Base-by-base conservation (phyloP, 2,329 filamentous ascomycete genomes). In the Tolypocladium guangdongense region DNA sequence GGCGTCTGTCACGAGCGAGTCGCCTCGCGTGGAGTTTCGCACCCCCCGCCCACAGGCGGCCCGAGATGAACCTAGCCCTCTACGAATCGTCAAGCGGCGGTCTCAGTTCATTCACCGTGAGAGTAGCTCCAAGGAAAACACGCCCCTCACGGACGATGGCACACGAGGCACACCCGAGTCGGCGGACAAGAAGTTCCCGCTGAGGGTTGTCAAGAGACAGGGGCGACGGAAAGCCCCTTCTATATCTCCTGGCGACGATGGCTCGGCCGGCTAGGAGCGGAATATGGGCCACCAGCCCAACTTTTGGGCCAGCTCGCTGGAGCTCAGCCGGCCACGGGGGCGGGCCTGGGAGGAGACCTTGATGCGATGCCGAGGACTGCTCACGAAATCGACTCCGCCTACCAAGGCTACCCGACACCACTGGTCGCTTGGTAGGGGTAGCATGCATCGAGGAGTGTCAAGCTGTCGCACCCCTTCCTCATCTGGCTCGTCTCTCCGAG, bases 61-160 rank as follows among this genome's bases (percentile, higher is more conserved):
- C 14, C 49, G 49, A 24, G 66, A 65, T 59, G 61, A 63, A 53
- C 73, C 77, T 20, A 69, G 69, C 35, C 79, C 80, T 12, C 63
- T 81, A 36, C 73, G 75, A 41, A 77, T 82, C 60, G 63, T 74
- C 60, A 82, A 79, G 61, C 66, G 67, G 18, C 20, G 22, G 24
- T 33, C n/a, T 7, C 22, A 24, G 12, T 18, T 12, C 14, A 10
- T 37, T 18, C 18, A 20, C 18, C 14, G 11, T 12, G 36, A 49
- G n/a, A 18, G 4, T 5, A 36, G 30, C 16, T 1, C 38, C 20
- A 36, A 38, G 11, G 47, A 43, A 27, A 50, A 20, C 11, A 32
- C 47, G 18, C 38, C 33, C 11, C 18, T 5, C 6, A 12, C 16
- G 14, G 27, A 54, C 49, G 39, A 54, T 22, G 41, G 50, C 30